Conservation (phyloP, 169 alveolate genomes). For the Eimeria praecox region DNA sequence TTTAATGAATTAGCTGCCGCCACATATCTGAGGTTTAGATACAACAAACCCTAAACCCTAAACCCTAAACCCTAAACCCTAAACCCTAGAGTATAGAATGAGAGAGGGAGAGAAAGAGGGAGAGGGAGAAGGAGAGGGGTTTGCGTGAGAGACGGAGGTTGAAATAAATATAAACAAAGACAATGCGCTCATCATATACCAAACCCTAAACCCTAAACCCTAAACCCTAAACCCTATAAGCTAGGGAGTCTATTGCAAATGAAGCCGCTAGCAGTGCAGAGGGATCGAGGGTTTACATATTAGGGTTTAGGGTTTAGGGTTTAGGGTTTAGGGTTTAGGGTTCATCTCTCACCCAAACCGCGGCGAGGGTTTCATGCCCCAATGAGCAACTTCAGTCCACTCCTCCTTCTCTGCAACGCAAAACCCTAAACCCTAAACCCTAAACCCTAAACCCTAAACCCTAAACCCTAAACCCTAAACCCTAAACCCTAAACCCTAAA, state of each 20-base stretch:
- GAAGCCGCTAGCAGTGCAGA: too few species aligned
- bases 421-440: constrained; percentile 13
- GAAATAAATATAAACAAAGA: too few species aligned
- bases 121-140: too few species aligned
- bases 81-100: background rate
- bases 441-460: background rate
- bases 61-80: constrained; percentile 51
- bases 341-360: constrained; percentile 39
- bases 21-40: constrained; percentile 57
- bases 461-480: background rate
- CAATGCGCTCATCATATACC: background rate
- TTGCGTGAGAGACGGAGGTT: too few species aligned
- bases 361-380: constrained; percentile 81
- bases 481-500: background rate
- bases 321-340: constrained; percentile 55
- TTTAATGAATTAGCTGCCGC: constrained; percentile 82
- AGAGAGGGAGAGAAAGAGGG: too few species aligned
- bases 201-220: constrained; percentile 54
- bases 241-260: too few species aligned
- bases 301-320: constrained; percentile 16
- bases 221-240: constrained; percentile 17
- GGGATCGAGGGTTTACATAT: too few species aligned
- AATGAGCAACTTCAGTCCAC: constrained; percentile 38
- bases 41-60: constrained; percentile 82
- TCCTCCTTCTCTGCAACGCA: constrained; percentile 51